phyloP scores from a whole-genome alignment of 495 filamentous ascomycete species.

The Neohortaea acidophila region DNA sequence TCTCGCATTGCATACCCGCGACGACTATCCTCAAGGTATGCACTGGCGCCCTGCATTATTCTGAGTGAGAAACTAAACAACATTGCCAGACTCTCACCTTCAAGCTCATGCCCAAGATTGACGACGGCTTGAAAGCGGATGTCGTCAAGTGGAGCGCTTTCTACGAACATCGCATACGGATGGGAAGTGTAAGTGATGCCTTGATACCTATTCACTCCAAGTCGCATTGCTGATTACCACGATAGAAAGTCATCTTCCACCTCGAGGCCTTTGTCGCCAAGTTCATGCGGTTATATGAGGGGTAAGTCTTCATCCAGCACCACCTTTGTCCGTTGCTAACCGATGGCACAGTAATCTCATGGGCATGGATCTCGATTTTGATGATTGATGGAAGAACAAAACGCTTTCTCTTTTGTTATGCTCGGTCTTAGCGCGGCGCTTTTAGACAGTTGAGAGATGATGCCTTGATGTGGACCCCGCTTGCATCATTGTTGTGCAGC shows the following conservation, averaged over 20 bases:
- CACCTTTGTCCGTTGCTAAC: constrained; percentile 2
- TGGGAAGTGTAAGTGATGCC: constrained; percentile 46
- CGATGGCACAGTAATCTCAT: constrained; percentile 51
- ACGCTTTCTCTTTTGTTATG: not conserved
- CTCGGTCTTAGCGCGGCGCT: constrained; percentile 16
- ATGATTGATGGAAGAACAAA: constrained; percentile 8
- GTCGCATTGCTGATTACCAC: not conserved
- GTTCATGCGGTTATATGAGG: constrained; percentile 89
- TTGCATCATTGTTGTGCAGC: constrained; percentile 8
- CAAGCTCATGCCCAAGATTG: constrained; percentile 71
- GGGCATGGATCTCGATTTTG: constrained; percentile 60
- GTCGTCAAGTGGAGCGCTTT: constrained; percentile 94
- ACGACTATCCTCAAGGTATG: constrained; percentile 76
- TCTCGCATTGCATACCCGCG: constrained; percentile 91
- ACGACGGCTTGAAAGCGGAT: constrained; percentile 76
- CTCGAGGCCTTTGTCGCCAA: constrained; percentile 96
- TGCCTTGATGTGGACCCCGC: constrained; percentile 3
- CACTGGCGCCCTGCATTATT: not conserved
- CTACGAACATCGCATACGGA: constrained; percentile 84
- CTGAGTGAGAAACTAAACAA: constrained; percentile 1
- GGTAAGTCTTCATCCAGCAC: constrained; percentile 28
- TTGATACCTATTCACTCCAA: not conserved
- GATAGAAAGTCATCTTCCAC: constrained; percentile 90
- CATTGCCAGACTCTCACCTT: constrained; percentile 57
- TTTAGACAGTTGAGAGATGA: constrained; percentile 1